These are phyloP conservation scores for Podospora australis DNA, from an alignment of 495 filamentous ascomycete genomes.

Conservation along the genomic window DNA sequence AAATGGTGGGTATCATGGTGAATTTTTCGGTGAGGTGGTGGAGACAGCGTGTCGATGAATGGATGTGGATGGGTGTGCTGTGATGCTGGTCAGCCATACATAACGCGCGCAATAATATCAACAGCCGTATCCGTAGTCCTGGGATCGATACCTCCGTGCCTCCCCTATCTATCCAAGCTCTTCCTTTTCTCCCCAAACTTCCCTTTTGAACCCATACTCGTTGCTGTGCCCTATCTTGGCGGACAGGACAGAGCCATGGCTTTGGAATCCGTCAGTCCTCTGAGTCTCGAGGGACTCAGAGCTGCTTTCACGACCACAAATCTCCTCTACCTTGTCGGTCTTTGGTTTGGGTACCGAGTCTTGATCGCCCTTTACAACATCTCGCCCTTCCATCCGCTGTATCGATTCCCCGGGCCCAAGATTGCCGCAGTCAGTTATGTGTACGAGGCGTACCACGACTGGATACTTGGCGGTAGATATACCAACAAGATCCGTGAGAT, in stretches of 20 bases:
- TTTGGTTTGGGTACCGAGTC: constrained; percentile 22
- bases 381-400: constrained; percentile 27
- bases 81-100: too few relatives aligned
- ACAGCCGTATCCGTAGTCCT: too few relatives aligned
- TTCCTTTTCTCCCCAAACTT: neutral
- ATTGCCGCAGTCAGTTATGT: constrained; percentile 38
- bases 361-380: constrained; percentile 22
- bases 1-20: neutral
- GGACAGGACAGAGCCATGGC: neutral
- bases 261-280: neutral
- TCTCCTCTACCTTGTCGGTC: constrained; percentile 8
- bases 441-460: constrained; percentile 49
- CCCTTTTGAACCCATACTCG: neutral
- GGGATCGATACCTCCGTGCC: too few relatives aligned
- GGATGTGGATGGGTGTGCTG: too few relatives aligned
- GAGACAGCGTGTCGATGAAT: too few relatives aligned
- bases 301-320: constrained; percentile 1
- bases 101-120: too few relatives aligned
- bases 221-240: neutral
- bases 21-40: too few relatives aligned
- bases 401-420: constrained; percentile 41
- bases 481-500: constrained; percentile 40
- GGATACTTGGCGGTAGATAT: constrained; percentile 39
- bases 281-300: neutral
- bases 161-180: neutral